phyloP scores from a whole-genome alignment of 257 asterid species.

The Oldenlandia corymbosa region DNA sequence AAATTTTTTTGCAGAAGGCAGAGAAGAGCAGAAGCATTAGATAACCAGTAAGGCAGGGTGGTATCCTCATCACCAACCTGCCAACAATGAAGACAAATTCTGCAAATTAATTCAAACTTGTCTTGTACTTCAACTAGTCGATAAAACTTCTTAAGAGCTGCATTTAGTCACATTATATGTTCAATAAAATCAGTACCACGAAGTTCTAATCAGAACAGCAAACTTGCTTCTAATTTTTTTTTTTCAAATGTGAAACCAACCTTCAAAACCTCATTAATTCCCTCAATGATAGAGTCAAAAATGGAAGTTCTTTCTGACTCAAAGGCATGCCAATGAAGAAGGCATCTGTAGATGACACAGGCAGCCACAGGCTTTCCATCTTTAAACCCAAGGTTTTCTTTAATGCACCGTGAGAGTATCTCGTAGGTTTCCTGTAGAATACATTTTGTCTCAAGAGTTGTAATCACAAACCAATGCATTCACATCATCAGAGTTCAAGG shows the following conservation, averaged over 20 bases:
- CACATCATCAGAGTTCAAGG: background rate
- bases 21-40: conserved; percentile 90
- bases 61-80: conserved; percentile 78
- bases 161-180: no score
- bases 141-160: background rate
- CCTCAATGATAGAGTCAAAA: conserved; percentile 79
- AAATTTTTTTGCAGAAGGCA: conserved; percentile 90
- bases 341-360: conserved; percentile 90
- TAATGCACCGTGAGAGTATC: conserved; percentile 78
- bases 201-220: no score
- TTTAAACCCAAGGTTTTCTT: conserved; percentile 81
- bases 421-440: conserved; percentile 63
- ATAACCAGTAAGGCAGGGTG: conserved; percentile 89
- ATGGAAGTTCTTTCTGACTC: conserved; percentile 92
- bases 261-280: conserved; percentile 81
- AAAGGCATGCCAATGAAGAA: conserved; percentile 91
- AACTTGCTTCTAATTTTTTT: no score
- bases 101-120: background rate
- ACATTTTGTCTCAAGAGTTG: conserved; percentile 9
- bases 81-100: conserved; percentile 21
- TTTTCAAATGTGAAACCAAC: conserved; percentile 32
- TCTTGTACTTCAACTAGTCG: background rate
- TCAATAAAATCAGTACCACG: no score
- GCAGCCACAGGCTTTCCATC: conserved; percentile 95
- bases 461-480: background rate